Conservation (phyloP, 768 basidiomycete genomes). For the Suillus subalutaceus region DNA sequence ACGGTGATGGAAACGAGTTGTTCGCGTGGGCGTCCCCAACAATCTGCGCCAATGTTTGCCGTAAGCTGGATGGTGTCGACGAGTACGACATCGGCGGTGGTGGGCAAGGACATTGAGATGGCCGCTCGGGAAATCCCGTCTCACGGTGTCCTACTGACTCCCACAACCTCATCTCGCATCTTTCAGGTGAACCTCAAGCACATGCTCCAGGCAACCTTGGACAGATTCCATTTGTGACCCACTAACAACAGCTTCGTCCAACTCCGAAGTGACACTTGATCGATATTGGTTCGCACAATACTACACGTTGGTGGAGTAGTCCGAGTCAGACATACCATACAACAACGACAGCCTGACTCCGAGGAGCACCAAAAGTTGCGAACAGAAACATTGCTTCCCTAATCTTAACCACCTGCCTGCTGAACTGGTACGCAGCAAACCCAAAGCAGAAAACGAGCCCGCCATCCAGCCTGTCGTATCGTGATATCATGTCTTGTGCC, state of each 20-base stretch:
- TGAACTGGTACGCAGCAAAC: not conserved
- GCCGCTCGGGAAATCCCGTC: too few relatives aligned
- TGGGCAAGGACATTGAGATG: too few relatives aligned
- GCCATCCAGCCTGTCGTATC: not conserved
- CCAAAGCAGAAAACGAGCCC: not conserved
- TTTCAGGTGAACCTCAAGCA: too few relatives aligned
- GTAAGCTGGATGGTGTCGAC: constrained; percentile 45
- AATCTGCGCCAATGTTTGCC: constrained; percentile 49
- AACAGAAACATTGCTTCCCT: not conserved
- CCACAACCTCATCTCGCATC: too few relatives aligned
- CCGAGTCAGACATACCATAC: not conserved
- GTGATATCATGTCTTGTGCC: not conserved
- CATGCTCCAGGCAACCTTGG: too few relatives aligned
- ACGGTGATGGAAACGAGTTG: constrained; percentile 59
- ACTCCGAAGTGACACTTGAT: too few relatives aligned
- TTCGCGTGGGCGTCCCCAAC: constrained; percentile 47
- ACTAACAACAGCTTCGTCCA: too few relatives aligned
- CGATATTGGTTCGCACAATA: not conserved
- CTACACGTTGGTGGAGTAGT: not conserved
- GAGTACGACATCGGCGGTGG: constrained; percentile 30
- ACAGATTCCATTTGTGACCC: too few relatives aligned
- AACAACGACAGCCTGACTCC: not conserved
- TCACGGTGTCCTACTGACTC: too few relatives aligned
- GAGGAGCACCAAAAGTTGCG: not conserved
- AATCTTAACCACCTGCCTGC: not conserved